Base-by-base conservation (phyloP, 768 basidiomycete genomes). In the Kwoniella newhampshirensis region DNA sequence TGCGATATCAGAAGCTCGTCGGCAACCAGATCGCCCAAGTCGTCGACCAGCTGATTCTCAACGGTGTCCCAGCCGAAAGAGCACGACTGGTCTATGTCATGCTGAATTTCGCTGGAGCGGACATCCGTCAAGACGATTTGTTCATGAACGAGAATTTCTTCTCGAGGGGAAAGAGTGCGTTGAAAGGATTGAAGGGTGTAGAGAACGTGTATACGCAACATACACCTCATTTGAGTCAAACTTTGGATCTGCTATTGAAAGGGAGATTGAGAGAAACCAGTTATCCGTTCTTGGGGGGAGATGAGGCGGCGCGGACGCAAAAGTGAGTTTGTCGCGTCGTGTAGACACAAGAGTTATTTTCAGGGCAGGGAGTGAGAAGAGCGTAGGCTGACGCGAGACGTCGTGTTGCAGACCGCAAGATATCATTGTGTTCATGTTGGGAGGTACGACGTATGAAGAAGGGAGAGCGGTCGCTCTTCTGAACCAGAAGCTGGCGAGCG, bases 121-220 rank as follows among this genome's bases (percentile, higher is more conserved):
- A 98, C 73, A 91, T 97, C 64, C 85, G 96, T 26, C 94, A 99
- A 78, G 94, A 97, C 68, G 96, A 98, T 75, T 79, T 99, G 25
- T 98, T 97, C 74, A 91, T 89, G 42, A 96, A 88, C 39, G 94
- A 96, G 77, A 91, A 92, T 13, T 79, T 99, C 46, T 84, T 99
- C 61, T 90, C 91, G 1, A 88, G 92, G 71, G 96, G 96, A 2
- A 86, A 91, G 53, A 92, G 89, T 27, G 96, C 93, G 0, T 75
- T 99, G 67, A 97, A 97, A 73, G 96, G 96, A 5, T 80, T 99
- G 44, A 96, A 96, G 82, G 96, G 96, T 2, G 94, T 98, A 3
- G 96, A 99, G 78, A 99, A 99, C 68, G 93, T 98, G 15, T 99
- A 97, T 74, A 99, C 91, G 54, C 96, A 98, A 66, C 96, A 98